Base-by-base conservation (phyloP, 768 basidiomycete species). In the Porphyrellus cyaneotinctus region DNA sequence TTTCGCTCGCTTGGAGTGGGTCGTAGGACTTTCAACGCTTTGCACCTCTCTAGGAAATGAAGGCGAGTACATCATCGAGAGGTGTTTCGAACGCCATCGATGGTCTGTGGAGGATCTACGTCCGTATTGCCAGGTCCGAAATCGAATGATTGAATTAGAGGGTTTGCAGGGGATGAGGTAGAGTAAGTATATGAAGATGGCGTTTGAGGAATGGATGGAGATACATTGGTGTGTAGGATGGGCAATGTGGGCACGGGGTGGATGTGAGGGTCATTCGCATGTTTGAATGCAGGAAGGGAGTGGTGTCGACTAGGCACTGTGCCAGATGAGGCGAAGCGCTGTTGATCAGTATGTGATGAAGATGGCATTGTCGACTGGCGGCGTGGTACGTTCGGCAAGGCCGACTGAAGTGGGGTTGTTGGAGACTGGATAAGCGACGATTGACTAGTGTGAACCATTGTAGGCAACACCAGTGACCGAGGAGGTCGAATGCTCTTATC, bases 211-310 rank as follows among this genome's bases (percentile, higher is more conserved):
- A 58, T 26, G 1, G 33, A 55, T 43, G 47, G 0, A 13, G 35
- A 22, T 39, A 18, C 6, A 20, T 44, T 35, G 0, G 51, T 37
- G 24, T 12, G 41, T 17, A 57, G 37, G 2, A 37, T 45, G n/a
- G 57, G 50, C n/a, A 55, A 10, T 6, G 46, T 38, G 24, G 53
- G 47, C 17, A 43, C 15, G 26, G 53, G 49, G 0, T 6, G 54
- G 24, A 43, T 43, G 15, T 24, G 26, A n/a, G 57, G 14, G 2
- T 12, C 37, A 13, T 35, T 24, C 22, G 39, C 48, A 6, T 63
- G 59, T 43, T 47, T 54, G 33, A 55, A 52, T 32, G 59, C 56
- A 35, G 67, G 67, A 45, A 68, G 60, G 10, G 66, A 64, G 18
- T 26, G 43, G 31, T 61, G 64, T 18, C 67, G 61, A 42, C 14